Conservation (phyloP, 1,139 yeast genomes). For the Petasospora fabianii region DNA sequence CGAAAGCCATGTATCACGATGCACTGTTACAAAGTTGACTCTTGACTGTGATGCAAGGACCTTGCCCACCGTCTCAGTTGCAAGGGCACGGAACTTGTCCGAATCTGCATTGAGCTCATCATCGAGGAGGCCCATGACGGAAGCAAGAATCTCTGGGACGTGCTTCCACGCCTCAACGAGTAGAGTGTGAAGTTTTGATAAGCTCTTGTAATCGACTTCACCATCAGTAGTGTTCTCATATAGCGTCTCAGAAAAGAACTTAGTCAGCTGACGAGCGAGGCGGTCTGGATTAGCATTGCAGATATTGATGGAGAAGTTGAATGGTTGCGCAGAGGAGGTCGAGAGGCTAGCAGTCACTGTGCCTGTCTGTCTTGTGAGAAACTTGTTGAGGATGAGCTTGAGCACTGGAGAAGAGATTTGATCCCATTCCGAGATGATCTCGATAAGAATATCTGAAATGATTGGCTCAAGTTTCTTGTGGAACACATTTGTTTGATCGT, state of each 20-base stretch:
- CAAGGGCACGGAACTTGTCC: slow-evolving; percentile 56
- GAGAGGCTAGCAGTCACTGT: slow-evolving; percentile 31
- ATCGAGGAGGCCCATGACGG: slow-evolving; percentile 76
- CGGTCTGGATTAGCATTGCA: slow-evolving; percentile 72
- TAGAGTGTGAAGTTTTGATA: slow-evolving; percentile 59
- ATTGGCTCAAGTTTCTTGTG: slow-evolving; percentile 50
- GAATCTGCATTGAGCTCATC: slow-evolving; percentile 78
- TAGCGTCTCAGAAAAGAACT: slow-evolving; percentile 73
- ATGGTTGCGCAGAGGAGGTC: slow-evolving; percentile 45
- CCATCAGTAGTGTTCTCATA: slow-evolving; percentile 41
- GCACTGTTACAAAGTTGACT: slow-evolving; percentile 56
- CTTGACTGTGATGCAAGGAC: slow-evolving; percentile 52
- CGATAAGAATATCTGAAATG: slow-evolving; percentile 67
- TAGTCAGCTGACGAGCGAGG: slow-evolving; percentile 75
- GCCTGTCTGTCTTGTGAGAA: slow-evolving; percentile 30
- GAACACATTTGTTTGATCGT: slow-evolving; percentile 42
- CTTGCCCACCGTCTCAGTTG: slow-evolving; percentile 71
- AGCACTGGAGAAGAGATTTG: slow-evolving; percentile 62
- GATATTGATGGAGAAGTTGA: slow-evolving; percentile 61
- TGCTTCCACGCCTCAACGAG: slow-evolving; percentile 71
- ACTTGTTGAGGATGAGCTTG: slow-evolving; percentile 50
- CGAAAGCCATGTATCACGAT: slow-evolving; percentile 57
- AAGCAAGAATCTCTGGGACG: slow-evolving; percentile 69
- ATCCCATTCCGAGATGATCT: slow-evolving; percentile 73
- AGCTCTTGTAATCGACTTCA: slow-evolving; percentile 38